These are phyloP conservation scores for Pichia sp. DNA, from an alignment of 1,139 yeast species.

Conservation along the genomic window DNA sequence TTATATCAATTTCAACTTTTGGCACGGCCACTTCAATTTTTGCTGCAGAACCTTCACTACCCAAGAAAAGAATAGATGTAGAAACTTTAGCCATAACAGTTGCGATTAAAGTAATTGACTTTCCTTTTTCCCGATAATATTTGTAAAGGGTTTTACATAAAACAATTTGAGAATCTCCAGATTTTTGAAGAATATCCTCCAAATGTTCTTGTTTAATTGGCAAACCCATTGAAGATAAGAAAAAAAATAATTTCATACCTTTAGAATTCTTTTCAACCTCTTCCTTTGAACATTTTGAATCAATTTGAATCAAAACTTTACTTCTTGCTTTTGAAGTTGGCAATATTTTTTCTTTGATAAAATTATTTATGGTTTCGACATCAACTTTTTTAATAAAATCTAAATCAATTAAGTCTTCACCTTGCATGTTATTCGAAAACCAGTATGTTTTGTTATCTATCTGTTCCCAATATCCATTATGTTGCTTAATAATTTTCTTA, in stretches of 20 bases:
- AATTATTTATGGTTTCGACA: conserved; percentile 30
- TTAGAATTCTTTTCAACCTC: conserved; percentile 32
- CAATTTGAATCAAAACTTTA: conserved; percentile 36
- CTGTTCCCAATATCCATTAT: conserved; percentile 44
- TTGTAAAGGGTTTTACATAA: conserved; percentile 36
- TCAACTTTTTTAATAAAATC: conserved; percentile 28
- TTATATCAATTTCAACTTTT: conserved; percentile 16
- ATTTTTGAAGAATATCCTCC: conserved; percentile 31
- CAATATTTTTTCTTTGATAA: conserved; percentile 35
- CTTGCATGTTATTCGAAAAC: conserved; percentile 31
- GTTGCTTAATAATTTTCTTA: conserved; percentile 34
- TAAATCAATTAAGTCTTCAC: conserved; percentile 34
- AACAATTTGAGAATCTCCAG: conserved; percentile 33
- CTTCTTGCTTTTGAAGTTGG: conserved; percentile 35
- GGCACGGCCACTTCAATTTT: conserved; percentile 3
- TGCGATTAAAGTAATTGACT: conserved; percentile 21
- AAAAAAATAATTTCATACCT: conserved; percentile 36
- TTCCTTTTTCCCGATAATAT: conserved; percentile 35
- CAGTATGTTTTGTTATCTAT: conserved; percentile 39
- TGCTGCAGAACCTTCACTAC: not conserved
- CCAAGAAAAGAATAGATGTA: conserved; percentile 7
- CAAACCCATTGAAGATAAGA: conserved; percentile 39
- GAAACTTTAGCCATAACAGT: conserved; percentile 22
- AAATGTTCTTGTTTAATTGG: conserved; percentile 36
- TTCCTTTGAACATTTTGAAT: conserved; percentile 32